phyloP scores from a whole-genome alignment of 2,329 filamentous ascomycete genomes.

The Colletotrichum sublineola region DNA sequence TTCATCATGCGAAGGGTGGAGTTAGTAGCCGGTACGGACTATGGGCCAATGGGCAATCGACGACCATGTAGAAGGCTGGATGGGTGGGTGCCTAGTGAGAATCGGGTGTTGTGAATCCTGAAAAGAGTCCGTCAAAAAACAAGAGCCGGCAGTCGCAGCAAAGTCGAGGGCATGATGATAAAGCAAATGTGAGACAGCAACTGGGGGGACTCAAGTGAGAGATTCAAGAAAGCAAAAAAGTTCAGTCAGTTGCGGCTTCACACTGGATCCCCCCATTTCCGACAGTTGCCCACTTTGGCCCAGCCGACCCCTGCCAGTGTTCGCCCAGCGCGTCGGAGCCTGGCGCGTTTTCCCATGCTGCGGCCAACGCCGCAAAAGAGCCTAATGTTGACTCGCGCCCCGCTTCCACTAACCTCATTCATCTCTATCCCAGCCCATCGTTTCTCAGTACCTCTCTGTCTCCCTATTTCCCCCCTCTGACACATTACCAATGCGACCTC shows the following conservation, averaged over 20 bases:
- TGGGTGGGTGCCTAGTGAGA: neutral
- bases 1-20: constrained; percentile 38
- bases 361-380: constrained; percentile 22
- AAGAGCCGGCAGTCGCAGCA: constrained; percentile 28
- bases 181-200: constrained; percentile 27
- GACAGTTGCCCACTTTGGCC: constrained; percentile 27
- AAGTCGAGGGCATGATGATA: constrained; percentile 28
- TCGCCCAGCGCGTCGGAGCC: constrained; percentile 33
- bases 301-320: constrained; percentile 31
- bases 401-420: constrained; percentile 17
- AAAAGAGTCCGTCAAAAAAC: constrained; percentile 24
- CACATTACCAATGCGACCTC: constrained; percentile 8
- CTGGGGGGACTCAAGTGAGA: constrained; percentile 5
- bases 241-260: constrained; percentile 31
- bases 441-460: constrained; percentile 9
- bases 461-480: neutral
- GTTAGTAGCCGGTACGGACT: constrained; percentile 2
- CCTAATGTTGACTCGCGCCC: constrained; percentile 2
- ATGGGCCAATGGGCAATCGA: neutral
- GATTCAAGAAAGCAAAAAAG: constrained; percentile 28
- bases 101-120: neutral
- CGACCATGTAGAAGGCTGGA: constrained; percentile 25
- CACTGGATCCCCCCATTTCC: constrained; percentile 33
- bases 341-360: constrained; percentile 29
- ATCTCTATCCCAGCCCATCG: constrained; percentile 4